Evolutionary conservation across 495 filamentous ascomycete genomes (phyloP), one percentile per base, ranked within the genome.

Genomic region (Viridothelium virens): DNA sequence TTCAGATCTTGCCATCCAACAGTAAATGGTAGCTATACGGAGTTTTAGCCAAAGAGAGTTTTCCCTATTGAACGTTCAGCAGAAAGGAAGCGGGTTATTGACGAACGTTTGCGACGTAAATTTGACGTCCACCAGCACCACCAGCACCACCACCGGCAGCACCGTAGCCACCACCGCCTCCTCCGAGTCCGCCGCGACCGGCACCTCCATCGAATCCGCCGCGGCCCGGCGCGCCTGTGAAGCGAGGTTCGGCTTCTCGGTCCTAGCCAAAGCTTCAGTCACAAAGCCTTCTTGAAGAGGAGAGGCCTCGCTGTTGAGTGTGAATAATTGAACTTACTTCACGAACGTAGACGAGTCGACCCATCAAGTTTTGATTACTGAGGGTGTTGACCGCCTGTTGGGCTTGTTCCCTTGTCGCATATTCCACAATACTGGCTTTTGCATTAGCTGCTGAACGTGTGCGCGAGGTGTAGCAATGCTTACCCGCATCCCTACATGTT

Each of bases 401-500:
- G 73, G 94, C 94, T 89, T 97, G 91, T 74, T 98, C 95, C 86
- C 92, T 91, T 70, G 93, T 96, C 71, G 94, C 94, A 86, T 97
- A 98, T 88, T 98, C 94, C 88, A 98, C 94, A 91, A 98, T 98
- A 84, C 94, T 96, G 67, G 31, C 46, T 44, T 10, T 18, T 63
- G 34, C 47, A 69, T 79, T 69, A 79, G 71, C 61, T 63, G 1
- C 61, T 16, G 18, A 14, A 61, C 44, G 53, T 62, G 14, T 56
- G 18, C 34, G 16, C 50, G 33, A 31, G 14, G 11, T 38, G 18
- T 46, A 25, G 38, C 56, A 62, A 36, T 61, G 85, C 91, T 85
- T 86, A 96, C 93, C 92, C 95, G 93, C 94, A 98, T 91, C 95
- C 94, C 94, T 98, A 97, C 88, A 96, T 80, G 81, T 86, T 80